These are phyloP conservation scores for Myriangium duriaei DNA, from an alignment of 2,329 filamentous ascomycete genomes.

Conservation along the genomic window DNA sequence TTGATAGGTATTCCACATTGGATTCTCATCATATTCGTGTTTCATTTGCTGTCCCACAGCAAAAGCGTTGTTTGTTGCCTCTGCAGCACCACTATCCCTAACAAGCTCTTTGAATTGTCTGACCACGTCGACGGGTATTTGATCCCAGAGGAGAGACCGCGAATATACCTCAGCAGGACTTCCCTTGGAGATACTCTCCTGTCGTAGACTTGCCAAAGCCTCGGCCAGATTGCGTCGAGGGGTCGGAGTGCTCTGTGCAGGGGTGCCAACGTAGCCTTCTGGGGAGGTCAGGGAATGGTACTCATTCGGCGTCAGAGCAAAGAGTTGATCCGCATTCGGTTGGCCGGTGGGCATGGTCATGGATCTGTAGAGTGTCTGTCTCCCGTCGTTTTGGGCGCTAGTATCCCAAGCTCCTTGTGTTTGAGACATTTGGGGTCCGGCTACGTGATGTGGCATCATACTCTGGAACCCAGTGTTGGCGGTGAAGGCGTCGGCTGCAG, in stretches of 20 bases:
- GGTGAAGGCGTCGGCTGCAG: conserved; percentile 40
- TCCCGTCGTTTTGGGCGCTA: conserved; percentile 10
- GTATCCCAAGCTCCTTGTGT: conserved; percentile 6
- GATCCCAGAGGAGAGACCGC: conserved; percentile 83
- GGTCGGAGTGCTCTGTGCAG: conserved; percentile 26
- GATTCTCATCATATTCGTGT: background rate
- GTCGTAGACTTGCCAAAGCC: conserved; percentile 66
- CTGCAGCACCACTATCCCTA: conserved; percentile 46
- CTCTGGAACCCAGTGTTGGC: background rate
- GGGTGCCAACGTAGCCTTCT: background rate
- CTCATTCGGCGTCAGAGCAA: conserved; percentile 72
- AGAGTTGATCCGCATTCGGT: conserved; percentile 78
- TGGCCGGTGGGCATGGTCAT: conserved; percentile 56
- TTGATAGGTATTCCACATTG: background rate
- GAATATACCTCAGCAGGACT: conserved; percentile 82
- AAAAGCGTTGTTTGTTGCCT: background rate
- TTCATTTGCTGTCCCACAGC: conserved; percentile 2
- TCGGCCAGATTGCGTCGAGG: conserved; percentile 59
- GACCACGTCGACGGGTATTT: conserved; percentile 84
- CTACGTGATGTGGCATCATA: conserved; percentile 3
- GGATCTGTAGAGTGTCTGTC: conserved; percentile 30
- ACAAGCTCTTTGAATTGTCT: conserved; percentile 87
- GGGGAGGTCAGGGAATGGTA: conserved; percentile 63
- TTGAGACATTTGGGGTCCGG: conserved; percentile 1
- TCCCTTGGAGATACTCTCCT: conserved; percentile 32